A percentile compares a stretch with the other conserved stretches of the same genome.
Evolutionary conservation across 2,329 filamentous ascomycete species (phyloP).

Genomic region (Gliomastix tumulicola): DNA sequence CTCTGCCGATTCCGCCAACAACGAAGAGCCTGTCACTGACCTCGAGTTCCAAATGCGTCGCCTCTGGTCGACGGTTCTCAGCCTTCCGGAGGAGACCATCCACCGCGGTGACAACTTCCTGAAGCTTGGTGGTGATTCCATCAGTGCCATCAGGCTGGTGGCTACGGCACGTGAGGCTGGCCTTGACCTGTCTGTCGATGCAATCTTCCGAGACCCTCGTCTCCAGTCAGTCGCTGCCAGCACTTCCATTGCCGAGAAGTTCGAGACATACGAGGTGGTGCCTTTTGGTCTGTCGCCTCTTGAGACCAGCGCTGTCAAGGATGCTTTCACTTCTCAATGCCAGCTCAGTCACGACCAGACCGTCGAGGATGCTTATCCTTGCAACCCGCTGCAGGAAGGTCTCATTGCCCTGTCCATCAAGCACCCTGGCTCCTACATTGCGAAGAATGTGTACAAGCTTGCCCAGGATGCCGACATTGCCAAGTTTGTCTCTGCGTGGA

Average conservation of each 20-base stretch:
- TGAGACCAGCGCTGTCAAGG: too few relatives aligned
- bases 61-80: constrained; percentile 23
- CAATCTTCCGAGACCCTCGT: constrained; percentile 29
- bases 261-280: background rate
- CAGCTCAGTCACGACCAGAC: too few relatives aligned
- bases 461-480: constrained; percentile 8
- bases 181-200: constrained; percentile 28
- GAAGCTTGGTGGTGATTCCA: constrained; percentile 35
- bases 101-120: constrained; percentile 29
- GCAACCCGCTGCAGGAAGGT: constrained; percentile 30
- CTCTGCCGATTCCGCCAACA: background rate
- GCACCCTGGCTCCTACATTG: constrained; percentile 26
- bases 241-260: background rate
- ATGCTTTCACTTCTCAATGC: too few relatives aligned
- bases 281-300: constrained; percentile 1
- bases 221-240: constrained; percentile 36
- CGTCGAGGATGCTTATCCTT: constrained; percentile 30
- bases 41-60: constrained; percentile 23
- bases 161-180: constrained; percentile 23
- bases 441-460: constrained; percentile 16
- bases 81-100: constrained; percentile 15
- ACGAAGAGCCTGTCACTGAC: constrained; percentile 16
- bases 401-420: constrained; percentile 26
- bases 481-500: constrained; percentile 19
- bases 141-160: constrained; percentile 36